These are phyloP conservation scores for Podila horticola DNA, from an alignment of 192 early-diverging fungal genomes.

Conservation along the genomic window DNA sequence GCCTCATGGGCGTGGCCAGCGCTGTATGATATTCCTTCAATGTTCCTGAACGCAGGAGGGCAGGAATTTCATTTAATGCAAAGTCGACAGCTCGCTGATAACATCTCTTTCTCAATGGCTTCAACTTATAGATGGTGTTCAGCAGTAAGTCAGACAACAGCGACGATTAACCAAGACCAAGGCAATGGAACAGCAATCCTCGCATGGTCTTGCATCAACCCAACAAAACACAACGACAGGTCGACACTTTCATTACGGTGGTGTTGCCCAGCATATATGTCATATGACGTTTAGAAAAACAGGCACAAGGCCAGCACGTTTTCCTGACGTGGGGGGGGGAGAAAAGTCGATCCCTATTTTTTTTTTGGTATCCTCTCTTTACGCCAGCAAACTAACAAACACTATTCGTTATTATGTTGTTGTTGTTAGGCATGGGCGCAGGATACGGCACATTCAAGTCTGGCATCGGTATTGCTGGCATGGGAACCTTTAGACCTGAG, in stretches of 20 bases:
- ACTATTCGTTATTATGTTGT: background rate
- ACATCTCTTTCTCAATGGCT: background rate
- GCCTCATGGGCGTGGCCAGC: slow-evolving; percentile 87
- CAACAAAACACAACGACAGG: background rate
- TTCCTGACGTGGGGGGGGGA: background rate
- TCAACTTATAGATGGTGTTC: slow-evolving; percentile 66
- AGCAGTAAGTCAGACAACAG: slow-evolving; percentile 64
- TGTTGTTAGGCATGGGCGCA: slow-evolving; percentile 84
- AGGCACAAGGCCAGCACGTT: background rate
- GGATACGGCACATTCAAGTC: slow-evolving; percentile 98
- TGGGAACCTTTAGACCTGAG: slow-evolving; percentile 94
- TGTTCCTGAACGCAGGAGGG: slow-evolving; percentile 69
- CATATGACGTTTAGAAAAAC: background rate
- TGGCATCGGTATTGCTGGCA: slow-evolving; percentile 94
- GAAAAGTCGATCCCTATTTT: background rate
- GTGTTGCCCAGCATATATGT: no score
- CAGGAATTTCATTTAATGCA: background rate
- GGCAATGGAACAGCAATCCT: background rate
- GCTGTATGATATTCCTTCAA: slow-evolving; percentile 66
- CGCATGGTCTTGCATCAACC: background rate
- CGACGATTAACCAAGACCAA: background rate
- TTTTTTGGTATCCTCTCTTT: slow-evolving; percentile 2
- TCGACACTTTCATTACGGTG: background rate
- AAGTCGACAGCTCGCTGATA: no score
- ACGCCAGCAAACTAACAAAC: background rate